A percentile compares a stretch with the other conserved stretches of the same genome.
These are phyloP conservation scores for Ustulina deusta DNA, from an alignment of 2,329 filamentous ascomycete species.

Conservation along the genomic window DNA sequence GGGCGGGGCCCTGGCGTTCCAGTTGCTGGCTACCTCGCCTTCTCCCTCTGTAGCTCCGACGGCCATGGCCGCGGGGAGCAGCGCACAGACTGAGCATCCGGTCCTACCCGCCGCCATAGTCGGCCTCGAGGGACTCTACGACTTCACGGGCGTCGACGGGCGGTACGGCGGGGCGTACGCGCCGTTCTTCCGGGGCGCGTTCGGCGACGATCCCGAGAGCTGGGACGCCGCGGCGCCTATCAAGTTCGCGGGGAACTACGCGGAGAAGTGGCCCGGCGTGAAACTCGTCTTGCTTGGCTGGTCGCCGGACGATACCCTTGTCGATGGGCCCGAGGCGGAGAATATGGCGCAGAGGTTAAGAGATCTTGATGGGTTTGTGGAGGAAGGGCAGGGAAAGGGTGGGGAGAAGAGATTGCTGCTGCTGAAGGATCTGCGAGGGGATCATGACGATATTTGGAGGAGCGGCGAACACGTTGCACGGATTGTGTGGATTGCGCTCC, in stretches of 20 bases:
- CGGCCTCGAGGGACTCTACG: constrained; percentile 75
- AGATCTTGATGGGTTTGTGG: constrained; percentile 51
- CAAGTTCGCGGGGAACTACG: constrained; percentile 57
- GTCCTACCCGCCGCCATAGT: constrained; percentile 66
- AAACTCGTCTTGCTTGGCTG: constrained; percentile 57
- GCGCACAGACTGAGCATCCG: constrained; percentile 35
- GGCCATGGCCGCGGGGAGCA: constrained; percentile 48
- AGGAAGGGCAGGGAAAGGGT: constrained; percentile 10
- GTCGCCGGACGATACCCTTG: constrained; percentile 61
- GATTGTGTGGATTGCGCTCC: constrained; percentile 52
- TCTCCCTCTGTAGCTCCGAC: no score
- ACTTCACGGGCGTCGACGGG: constrained; percentile 66
- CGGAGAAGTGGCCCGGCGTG: constrained; percentile 52
- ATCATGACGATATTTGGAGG: constrained; percentile 74
- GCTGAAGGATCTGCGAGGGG: constrained; percentile 63
- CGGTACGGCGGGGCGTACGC: constrained; percentile 63
- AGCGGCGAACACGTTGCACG: constrained; percentile 68
- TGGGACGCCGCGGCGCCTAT: constrained; percentile 71
- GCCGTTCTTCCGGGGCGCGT: constrained; percentile 69
- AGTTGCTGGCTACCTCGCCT: constrained; percentile 62
- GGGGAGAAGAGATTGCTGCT: constrained; percentile 48
- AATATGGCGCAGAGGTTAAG: constrained; percentile 64
- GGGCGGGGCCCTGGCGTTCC: constrained; percentile 72
- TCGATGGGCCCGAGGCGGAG: constrained; percentile 70
- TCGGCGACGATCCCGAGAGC: constrained; percentile 63